A percentile compares a stretch with the other conserved stretches of the same genome.
These are phyloP conservation scores for Aureobasidium sp. DNA, from an alignment of 2,329 filamentous ascomycete species.

Conservation along the genomic window DNA sequence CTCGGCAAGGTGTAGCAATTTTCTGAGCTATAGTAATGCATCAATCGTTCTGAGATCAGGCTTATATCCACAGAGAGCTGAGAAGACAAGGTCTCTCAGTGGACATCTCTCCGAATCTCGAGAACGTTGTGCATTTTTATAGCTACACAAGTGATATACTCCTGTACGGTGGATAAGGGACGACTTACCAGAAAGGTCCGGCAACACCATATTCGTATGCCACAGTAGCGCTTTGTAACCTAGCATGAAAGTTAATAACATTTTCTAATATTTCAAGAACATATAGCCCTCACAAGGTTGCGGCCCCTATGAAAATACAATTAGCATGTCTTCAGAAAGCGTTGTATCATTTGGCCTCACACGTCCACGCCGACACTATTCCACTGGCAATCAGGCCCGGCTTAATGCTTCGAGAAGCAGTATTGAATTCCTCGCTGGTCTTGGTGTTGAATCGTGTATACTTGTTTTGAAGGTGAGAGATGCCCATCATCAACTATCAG, in stretches of 20 bases:
- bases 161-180: not conserved
- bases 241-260: too few relatives aligned
- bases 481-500: constrained; percentile 9
- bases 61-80: too few relatives aligned
- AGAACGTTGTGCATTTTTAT: too few relatives aligned
- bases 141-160: too few relatives aligned
- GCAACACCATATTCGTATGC: constrained; percentile 25
- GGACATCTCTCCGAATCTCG: too few relatives aligned
- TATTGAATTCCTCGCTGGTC: constrained; percentile 86
- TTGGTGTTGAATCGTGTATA: constrained; percentile 55
- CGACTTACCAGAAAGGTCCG: constrained; percentile 13
- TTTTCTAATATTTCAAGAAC: too few relatives aligned
- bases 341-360: constrained; percentile 23
- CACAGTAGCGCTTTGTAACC: constrained; percentile 25
- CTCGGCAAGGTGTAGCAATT: too few relatives aligned
- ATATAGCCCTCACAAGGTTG: constrained; percentile 18
- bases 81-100: too few relatives aligned
- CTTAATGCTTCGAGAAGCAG: constrained; percentile 76
- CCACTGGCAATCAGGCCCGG: constrained; percentile 77
- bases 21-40: too few relatives aligned
- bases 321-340: not conserved
- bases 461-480: constrained; percentile 20
- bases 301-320: constrained; percentile 15
- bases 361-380: constrained; percentile 84
- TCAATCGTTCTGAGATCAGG: too few relatives aligned